phyloP scores from a whole-genome alignment of 768 basidiomycete genomes.

The Coprinopsis cinerea region DNA sequence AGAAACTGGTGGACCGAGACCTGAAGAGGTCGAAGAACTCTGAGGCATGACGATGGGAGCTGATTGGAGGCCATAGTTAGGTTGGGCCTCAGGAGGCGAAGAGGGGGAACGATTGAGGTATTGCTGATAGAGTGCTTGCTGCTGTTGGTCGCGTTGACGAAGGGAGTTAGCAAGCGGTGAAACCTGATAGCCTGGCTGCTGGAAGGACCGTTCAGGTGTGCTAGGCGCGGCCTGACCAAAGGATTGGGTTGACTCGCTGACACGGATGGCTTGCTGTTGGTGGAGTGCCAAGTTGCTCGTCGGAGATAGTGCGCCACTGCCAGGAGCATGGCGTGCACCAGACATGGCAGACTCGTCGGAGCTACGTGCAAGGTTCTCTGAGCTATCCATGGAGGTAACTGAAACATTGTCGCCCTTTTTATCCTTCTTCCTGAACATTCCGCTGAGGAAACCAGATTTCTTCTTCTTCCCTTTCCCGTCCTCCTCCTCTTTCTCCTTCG shows the following conservation, averaged over 20 bases:
- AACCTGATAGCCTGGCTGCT: conserved; percentile 45
- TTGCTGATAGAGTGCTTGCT: conserved; percentile 81
- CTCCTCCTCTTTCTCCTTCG: conserved; percentile 24
- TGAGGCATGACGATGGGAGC: conserved; percentile 58
- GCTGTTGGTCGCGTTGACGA: conserved; percentile 83
- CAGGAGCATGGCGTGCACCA: conserved; percentile 28
- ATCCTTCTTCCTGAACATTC: conserved; percentile 76
- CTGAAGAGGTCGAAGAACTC: conserved; percentile 38
- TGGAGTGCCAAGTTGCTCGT: conserved; percentile 48
- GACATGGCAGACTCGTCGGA: conserved; percentile 66
- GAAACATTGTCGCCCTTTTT: conserved; percentile 45
- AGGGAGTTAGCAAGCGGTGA: conserved; percentile 67
- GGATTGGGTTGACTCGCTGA: conserved; percentile 21
- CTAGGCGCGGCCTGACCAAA: conserved; percentile 9
- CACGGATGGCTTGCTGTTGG: conserved; percentile 43
- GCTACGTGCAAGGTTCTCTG: conserved; percentile 32
- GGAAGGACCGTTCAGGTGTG: conserved; percentile 23
- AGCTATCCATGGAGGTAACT: conserved; percentile 47
- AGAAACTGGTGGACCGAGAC: conserved; percentile 43
- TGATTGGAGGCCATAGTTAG: conserved; percentile 72
- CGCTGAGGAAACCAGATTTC: conserved; percentile 66
- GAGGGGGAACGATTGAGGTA: conserved; percentile 86
- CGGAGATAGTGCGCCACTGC: conserved; percentile 41
- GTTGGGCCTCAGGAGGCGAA: conserved; percentile 66
- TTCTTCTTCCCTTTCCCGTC: conserved; percentile 52